Base-by-base conservation (phyloP, 2,329 filamentous ascomycete species). In the Aureobasidium namibiae region DNA sequence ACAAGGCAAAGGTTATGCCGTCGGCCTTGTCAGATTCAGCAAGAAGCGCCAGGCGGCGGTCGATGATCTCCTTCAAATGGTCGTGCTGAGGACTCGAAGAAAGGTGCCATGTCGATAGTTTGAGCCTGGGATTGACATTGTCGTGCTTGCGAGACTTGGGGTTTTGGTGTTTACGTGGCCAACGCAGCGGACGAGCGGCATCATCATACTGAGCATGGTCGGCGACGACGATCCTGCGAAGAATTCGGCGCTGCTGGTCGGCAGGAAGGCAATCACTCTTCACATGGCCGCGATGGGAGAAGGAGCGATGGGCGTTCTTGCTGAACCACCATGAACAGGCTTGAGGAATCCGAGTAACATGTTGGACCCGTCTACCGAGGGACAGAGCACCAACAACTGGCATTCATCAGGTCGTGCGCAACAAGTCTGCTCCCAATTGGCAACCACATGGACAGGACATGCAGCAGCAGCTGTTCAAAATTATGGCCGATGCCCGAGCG, bases 341-440 rank as follows among this genome's bases (percentile, higher is more conserved):
- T 49, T 31, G 26, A 13, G 9, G 34, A n/a, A 11, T 2, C 42
- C 45, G 26, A 52, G 45, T 41, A 33, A 38, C 59, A 49, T 57
- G 38, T 48, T 46, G 41, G 42, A 38, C 50, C 52, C 59, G 59
- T 52, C 50, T 49, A 61, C 10, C 50, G 36, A 61, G 34, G 59
- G 59, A 50, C 52, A 61, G 53, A 23, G 23, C 29, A 57, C 59
- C 54, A 61, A 38, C 52, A 61, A 56, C 31, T 41, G 59, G 59
- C 59, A 61, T 61, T 61, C 59, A 61, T 61, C 53, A 53, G 58
- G 41, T 41, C 38, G 44, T 39, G 58, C 29, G 38, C 48, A 54
- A 53, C 39, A 60, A 31, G 26, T 34, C 52, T 45, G 52, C 39
- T 54, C n/a, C n/a, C 50, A 2, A 9, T 21, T 10, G 16, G 36